Conservation (phyloP, 352 stramenopile species). For the Pythium sp. region DNA sequence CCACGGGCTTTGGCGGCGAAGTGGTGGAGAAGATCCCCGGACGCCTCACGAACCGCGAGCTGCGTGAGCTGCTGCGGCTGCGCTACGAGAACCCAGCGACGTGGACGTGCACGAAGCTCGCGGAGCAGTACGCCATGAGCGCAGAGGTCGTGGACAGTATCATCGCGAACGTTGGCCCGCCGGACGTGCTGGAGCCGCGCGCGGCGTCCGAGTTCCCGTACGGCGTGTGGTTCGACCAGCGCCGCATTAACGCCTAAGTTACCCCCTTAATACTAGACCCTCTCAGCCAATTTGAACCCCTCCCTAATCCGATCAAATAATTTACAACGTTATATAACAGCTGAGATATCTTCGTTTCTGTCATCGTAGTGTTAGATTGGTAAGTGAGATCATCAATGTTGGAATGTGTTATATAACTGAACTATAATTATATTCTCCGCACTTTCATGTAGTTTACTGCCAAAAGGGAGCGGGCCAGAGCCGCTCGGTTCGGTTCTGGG, state of each 20-base stretch:
- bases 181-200: conserved; percentile 54
- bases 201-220: conserved; percentile 47
- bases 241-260: neutral
- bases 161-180: conserved; percentile 37
- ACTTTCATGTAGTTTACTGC: neutral
- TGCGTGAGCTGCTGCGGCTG: conserved; percentile 56
- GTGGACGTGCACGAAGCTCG: conserved; percentile 48
- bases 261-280: neutral
- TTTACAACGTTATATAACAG: neutral
- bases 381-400: neutral
- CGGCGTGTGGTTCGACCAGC: conserved; percentile 48
- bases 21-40: conserved; percentile 38
- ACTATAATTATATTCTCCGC: neutral
- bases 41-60: conserved; percentile 49
- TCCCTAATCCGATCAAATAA: neutral
- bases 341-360: neutral
- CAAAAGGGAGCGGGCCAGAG: neutral
- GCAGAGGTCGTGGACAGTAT: conserved; percentile 32
- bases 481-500: conserved; percentile 10
- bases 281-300: neutral
- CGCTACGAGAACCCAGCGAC: conserved; percentile 57
- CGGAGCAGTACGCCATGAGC: conserved; percentile 48
- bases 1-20: conserved; percentile 30
- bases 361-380: neutral
- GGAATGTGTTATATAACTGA: neutral